Conservation (phyloP, 345 rosid genomes). For the Ricinus communis region DNA sequence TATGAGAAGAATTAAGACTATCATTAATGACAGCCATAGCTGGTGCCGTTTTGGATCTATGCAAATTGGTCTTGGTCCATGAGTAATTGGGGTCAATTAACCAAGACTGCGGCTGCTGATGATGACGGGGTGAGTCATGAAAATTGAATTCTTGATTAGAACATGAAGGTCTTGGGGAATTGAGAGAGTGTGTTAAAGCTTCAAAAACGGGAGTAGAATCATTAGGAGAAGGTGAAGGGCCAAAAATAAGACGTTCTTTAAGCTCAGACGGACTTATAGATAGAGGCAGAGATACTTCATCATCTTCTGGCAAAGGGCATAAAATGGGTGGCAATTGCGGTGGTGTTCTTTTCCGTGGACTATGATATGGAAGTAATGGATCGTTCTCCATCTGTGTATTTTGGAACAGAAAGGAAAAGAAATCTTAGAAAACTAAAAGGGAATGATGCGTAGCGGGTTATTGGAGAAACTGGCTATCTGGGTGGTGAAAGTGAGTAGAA, state of each 20-base stretch:
- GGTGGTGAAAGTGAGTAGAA: no score
- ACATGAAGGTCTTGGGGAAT: constrained; percentile 35
- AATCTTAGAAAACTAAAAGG: background rate
- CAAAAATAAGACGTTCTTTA: constrained; percentile 70
- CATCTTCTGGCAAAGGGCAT: constrained; percentile 66
- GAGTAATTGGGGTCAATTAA: constrained; percentile 34
- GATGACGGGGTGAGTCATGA: constrained; percentile 18
- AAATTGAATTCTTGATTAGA: constrained; percentile 13
- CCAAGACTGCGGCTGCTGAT: constrained; percentile 28
- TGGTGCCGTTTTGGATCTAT: constrained; percentile 82
- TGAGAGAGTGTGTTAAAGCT: constrained; percentile 44
- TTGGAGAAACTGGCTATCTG: background rate
- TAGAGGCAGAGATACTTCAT: constrained; percentile 54
- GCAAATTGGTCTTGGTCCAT: constrained; percentile 40
- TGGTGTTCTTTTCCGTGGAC: constrained; percentile 39
- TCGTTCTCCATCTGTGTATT: constrained; percentile 50
- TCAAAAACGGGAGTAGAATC: constrained; percentile 51
- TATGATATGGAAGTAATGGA: constrained; percentile 48
- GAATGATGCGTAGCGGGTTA: background rate
- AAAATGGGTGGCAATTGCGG: constrained; percentile 36
- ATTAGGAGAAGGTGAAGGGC: constrained; percentile 43
- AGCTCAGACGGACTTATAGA: constrained; percentile 67
- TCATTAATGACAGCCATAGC: constrained; percentile 74
- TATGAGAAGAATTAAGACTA: constrained; percentile 21
- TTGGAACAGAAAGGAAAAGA: no score